Conservation (phyloP, 2,329 filamentous ascomycete genomes). For the Colletotrichum chlorophyti region DNA sequence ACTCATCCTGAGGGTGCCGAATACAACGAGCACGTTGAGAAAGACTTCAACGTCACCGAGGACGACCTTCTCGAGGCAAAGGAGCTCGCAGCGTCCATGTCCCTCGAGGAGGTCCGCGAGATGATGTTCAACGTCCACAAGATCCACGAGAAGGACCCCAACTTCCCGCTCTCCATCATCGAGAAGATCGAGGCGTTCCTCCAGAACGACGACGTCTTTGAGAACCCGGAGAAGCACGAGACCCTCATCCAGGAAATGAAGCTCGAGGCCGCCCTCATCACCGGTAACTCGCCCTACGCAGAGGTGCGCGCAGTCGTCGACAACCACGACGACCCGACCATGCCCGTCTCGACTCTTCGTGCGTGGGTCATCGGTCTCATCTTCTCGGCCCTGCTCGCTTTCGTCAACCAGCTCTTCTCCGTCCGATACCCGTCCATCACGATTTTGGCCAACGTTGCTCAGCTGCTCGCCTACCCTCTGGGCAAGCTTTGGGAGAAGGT, state of each 20-base stretch:
- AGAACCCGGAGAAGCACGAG: slow-evolving; percentile 44
- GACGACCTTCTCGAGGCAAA: slow-evolving; percentile 53
- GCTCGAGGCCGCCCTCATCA: slow-evolving; percentile 40
- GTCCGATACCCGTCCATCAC: slow-evolving; percentile 44
- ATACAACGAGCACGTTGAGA: slow-evolving; percentile 21
- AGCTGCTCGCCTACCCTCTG: slow-evolving; percentile 45
- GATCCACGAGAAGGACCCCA: slow-evolving; percentile 51
- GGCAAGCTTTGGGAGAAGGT: slow-evolving; percentile 42
- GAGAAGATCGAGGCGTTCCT: slow-evolving; percentile 47
- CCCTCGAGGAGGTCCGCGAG: slow-evolving; percentile 47
- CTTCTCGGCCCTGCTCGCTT: slow-evolving; percentile 40
- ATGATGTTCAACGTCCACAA: slow-evolving; percentile 45
- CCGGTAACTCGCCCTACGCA: slow-evolving; percentile 41
- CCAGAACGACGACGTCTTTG: slow-evolving; percentile 37
- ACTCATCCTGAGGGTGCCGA: slow-evolving; percentile 5
- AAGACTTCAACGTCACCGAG: slow-evolving; percentile 49
- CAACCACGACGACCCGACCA: slow-evolving; percentile 44
- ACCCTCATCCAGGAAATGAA: slow-evolving; percentile 41
- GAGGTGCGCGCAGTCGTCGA: slow-evolving; percentile 48
- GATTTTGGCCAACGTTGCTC: slow-evolving; percentile 44
- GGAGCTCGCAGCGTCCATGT: slow-evolving; percentile 49
- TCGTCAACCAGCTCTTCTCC: slow-evolving; percentile 45
- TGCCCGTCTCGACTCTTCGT: slow-evolving; percentile 45
- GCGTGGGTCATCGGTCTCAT: slow-evolving; percentile 43
- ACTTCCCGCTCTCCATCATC: slow-evolving; percentile 48